Evolutionary conservation across 441 rosid genomes (phyloP), one percentile per base, ranked within the genome.

Genomic region (Flueggea neowawraea): DNA sequence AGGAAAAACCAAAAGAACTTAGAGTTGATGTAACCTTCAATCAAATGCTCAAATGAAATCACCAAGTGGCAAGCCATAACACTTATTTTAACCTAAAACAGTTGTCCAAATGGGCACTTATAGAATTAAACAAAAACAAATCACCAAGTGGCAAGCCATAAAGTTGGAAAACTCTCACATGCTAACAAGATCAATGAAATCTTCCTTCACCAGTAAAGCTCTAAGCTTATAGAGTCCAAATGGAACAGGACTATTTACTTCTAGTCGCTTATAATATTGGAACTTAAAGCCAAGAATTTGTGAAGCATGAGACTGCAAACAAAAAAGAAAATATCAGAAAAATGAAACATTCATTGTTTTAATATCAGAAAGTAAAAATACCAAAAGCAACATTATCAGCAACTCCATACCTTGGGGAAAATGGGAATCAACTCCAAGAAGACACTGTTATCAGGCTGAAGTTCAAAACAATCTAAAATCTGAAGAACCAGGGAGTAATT

Each of bases 271-370:
- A 80, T 96, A 91, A 78, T 82, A 91, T 78, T 96, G 99, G 78
- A 96, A 94, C 89, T 96, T 96, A 74, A 88, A 96, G 63, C 99
- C 99, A 62, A 96, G 96, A 77, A 96, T 91, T 74, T 96, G 99
- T n/a, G 99, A 89, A 56, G 98, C 99, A 74, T 89, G 99, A 66
- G 98, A 96, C 99, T 96, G 98, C 82, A 86, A 69, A 60, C 8
- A 45, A 45, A 45, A 11, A 45, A n/a, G 14, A 45, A 45, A 5
- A 45, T 3, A 45, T 9, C 50, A 45, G 12, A 13, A 9, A 45
- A 2, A 5, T 2, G 8, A 45, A 45, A 44, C 39, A 16, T 52
- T 12, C 39, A n/a, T n/a, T n/a, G n/a, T n/a, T n/a, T n/a, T n/a
- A n/a, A n/a, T n/a, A n/a, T n/a, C n/a, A 28, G 17, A 47, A 39